Evolutionary conservation across 106 monocot species (phyloP), one percentile per base, ranked within the genome.

Genomic region (Dendrobium catenatum): DNA sequence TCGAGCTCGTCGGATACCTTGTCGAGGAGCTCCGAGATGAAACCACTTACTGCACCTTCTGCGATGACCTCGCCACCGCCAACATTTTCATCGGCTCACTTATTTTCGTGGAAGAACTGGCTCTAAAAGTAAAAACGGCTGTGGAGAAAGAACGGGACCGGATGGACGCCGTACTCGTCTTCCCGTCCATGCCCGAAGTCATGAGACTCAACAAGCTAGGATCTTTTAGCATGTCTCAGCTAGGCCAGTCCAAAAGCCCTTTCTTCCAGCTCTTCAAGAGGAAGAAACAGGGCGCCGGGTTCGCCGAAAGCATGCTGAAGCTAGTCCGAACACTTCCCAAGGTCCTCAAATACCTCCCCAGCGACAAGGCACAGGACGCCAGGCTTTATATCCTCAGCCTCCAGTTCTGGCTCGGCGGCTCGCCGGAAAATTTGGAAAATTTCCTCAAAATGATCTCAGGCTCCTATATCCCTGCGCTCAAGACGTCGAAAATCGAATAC

Each of bases 191-290:
- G 92, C 92, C 92, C 8, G 92, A 92, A 77, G 89, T 92, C 55
- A 92, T 92, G 92, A 77, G 92, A 73, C 89, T 92, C 68, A 92
- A 92, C 89, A 92, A 92, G 83, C 84, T 92, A 10, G 92, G 92
- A 3, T 89, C 92, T 8, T 92, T 92, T 83, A 89, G 88, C 86
- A 89, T 92, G 89, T 86, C 92, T 66, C 92, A 92, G 86, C 87
- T 92, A 7, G 89, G 92, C 11, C 92, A 92, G 77, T 92, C 92
- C 29, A 89, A 92, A 77, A 88, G 87, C 80, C 89, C 92, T 64
- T 88, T 92, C 83, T 88, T 92, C 83, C 89, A 92, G 80, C 84
- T 92, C 15, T 88, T 92, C 92, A 89, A 88, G 84, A 86, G 81
- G 77, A 85, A 85, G 80, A 92, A 92, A 49, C 55, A 83, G 79